phyloP scores from a whole-genome alignment of 495 filamentous ascomycete species.

The Lindgomyces ingoldianus region DNA sequence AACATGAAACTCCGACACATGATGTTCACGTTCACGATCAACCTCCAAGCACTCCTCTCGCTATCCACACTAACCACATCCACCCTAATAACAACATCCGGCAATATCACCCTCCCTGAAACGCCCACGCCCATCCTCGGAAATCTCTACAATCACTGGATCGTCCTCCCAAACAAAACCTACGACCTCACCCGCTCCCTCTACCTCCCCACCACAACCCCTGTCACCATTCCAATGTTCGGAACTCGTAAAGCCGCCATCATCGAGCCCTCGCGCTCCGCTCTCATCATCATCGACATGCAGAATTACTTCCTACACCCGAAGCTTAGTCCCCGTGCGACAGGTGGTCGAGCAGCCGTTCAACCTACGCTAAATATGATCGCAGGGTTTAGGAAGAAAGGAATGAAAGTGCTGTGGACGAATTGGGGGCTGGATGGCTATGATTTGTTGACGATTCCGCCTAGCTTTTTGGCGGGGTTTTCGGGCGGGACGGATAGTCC shows the following conservation, averaged over 20 bases:
- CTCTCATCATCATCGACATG: conserved; percentile 61
- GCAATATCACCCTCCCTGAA: conserved; percentile 21
- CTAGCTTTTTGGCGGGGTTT: conserved; percentile 42
- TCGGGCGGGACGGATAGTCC: conserved; percentile 5
- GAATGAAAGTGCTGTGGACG: conserved; percentile 58
- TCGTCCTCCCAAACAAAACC: conserved; percentile 20
- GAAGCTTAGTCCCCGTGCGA: conserved; percentile 40
- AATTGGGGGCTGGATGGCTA: conserved; percentile 61
- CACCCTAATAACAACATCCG: conserved; percentile 30
- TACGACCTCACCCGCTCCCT: conserved; percentile 38
- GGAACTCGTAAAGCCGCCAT: conserved; percentile 30
- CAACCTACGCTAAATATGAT: conserved; percentile 46
- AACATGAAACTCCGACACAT: conserved; percentile 13
- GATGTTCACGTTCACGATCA: no score
- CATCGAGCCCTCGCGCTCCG: conserved; percentile 50
- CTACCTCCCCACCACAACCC: conserved; percentile 27
- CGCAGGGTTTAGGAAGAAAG: conserved; percentile 49
- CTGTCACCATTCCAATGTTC: conserved; percentile 36
- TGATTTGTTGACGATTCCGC: conserved; percentile 45
- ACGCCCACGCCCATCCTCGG: conserved; percentile 24
- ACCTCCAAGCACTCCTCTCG: conserved; percentile 16
- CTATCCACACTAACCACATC: conserved; percentile 16
- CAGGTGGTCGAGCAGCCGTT: conserved; percentile 39
- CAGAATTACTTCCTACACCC: conserved; percentile 61
- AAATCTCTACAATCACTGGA: conserved; percentile 36